A percentile compares a stretch with the other conserved stretches of the same genome.
Conservation (phyloP, 805 yeast genomes). For the Scheffersomyces lignosus region DNA sequence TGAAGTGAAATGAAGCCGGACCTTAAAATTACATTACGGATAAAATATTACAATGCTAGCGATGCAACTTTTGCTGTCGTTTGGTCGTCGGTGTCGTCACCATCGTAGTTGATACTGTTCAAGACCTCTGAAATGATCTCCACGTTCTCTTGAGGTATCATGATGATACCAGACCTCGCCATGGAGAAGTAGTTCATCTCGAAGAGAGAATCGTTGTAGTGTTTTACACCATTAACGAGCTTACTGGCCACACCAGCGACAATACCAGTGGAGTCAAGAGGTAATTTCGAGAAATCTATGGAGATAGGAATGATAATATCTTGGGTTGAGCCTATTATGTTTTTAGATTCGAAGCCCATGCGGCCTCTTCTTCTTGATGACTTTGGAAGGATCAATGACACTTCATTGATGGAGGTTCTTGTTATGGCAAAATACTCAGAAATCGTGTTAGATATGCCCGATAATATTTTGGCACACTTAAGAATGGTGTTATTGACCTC, state of each 20-base stretch:
- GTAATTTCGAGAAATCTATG: constrained; percentile 53
- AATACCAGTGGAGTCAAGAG: constrained; percentile 62
- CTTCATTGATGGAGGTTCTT: constrained; percentile 50
- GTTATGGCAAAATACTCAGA: constrained; percentile 55
- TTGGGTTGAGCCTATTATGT: constrained; percentile 55
- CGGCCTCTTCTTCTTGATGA: constrained; percentile 31
- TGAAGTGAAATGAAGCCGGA: background rate
- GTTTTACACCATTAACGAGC: constrained; percentile 34
- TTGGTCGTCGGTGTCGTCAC: background rate
- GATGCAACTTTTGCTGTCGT: background rate
- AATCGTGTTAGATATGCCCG: constrained; percentile 19
- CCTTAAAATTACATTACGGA: no score
- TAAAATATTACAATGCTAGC: background rate
- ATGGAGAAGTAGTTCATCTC: constrained; percentile 63
- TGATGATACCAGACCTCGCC: constrained; percentile 58
- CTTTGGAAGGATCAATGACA: constrained; percentile 49
- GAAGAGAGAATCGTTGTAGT: constrained; percentile 20
- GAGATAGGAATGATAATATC: constrained; percentile 59
- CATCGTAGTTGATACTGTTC: constrained; percentile 2
- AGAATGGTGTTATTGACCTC: constrained; percentile 42
- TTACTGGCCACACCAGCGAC: constrained; percentile 63
- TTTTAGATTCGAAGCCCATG: constrained; percentile 41
- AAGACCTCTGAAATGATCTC: constrained; percentile 28
- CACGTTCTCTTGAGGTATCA: constrained; percentile 55
- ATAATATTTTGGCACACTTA: constrained; percentile 41